phyloP scores from a whole-genome alignment of 2,329 filamentous ascomycete species.

The Stagonosporopsis chrysanthemi region DNA sequence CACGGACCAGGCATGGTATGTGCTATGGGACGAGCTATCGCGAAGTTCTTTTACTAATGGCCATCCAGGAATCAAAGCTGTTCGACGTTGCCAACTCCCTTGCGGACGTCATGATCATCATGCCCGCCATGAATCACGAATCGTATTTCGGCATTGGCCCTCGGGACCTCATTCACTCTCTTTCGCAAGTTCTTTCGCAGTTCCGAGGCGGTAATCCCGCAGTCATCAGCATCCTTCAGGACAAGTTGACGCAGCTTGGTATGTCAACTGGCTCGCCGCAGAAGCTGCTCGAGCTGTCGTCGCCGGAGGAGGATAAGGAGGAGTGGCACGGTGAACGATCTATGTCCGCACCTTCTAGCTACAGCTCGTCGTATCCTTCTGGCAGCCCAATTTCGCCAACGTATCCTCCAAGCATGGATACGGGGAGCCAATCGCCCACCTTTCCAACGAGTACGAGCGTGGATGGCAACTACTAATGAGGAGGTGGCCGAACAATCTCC shows the following conservation, averaged over 20 bases:
- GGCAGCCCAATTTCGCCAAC: constrained; percentile 1
- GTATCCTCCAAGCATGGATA: constrained; percentile 1
- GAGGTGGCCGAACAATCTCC: neutral
- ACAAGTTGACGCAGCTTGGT: constrained; percentile 40
- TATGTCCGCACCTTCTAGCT: constrained; percentile 29
- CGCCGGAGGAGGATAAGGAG: constrained; percentile 42
- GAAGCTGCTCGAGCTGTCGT: constrained; percentile 41
- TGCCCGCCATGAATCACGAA: constrained; percentile 43
- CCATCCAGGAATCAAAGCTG: constrained; percentile 42
- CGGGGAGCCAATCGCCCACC: constrained; percentile 20
- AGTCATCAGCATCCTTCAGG: constrained; percentile 44
- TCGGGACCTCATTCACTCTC: constrained; percentile 44
- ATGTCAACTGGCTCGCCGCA: constrained; percentile 39
- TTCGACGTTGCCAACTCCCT: constrained; percentile 48
- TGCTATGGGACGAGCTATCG: neutral
- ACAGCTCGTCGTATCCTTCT: constrained; percentile 15
- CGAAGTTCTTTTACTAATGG: neutral
- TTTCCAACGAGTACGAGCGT: constrained; percentile 29
- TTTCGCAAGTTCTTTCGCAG: constrained; percentile 38
- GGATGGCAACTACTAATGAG: constrained; percentile 23
- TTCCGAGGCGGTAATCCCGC: constrained; percentile 47
- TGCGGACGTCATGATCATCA: constrained; percentile 49
- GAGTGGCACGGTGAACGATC: constrained; percentile 32
- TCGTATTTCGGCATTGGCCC: constrained; percentile 42
- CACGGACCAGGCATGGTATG: constrained; percentile 49